phyloP scores from a whole-genome alignment of 1,139 yeast genomes.

The Pichia sp. region DNA sequence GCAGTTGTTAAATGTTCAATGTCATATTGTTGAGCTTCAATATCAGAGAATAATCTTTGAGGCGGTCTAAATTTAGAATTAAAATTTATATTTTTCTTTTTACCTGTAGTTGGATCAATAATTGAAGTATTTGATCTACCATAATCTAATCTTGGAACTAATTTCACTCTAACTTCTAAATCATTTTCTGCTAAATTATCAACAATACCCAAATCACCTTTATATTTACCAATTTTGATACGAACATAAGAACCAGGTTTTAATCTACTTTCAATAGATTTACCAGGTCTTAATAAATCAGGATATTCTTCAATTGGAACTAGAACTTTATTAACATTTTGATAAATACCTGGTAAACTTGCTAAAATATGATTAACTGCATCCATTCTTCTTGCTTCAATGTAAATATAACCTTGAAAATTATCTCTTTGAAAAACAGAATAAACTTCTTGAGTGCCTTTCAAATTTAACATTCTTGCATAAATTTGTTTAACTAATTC shows the following conservation, averaged over 20 bases:
- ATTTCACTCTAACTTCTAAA: constrained; percentile 82
- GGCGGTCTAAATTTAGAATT: constrained; percentile 63
- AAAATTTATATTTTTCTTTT: constrained; percentile 37
- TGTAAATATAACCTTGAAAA: constrained; percentile 83
- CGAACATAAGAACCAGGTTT: constrained; percentile 92
- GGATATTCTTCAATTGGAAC: constrained; percentile 97
- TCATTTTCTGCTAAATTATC: constrained; percentile 94
- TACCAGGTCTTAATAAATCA: constrained; percentile 83
- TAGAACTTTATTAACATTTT: constrained; percentile 50
- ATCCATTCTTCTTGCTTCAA: constrained; percentile 90
- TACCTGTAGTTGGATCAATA: constrained; percentile 46
- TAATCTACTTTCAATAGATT: constrained; percentile 79
- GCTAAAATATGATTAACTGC: constrained; percentile 84
- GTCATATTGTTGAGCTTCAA: constrained; percentile 52
- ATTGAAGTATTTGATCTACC: constrained; percentile 46
- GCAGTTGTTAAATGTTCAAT: constrained; percentile 45
- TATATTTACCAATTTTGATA: constrained; percentile 83
- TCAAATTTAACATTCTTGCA: constrained; percentile 39
- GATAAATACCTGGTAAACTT: constrained; percentile 81
- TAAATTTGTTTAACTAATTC: constrained; percentile 74
- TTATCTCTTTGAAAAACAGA: constrained; percentile 96
- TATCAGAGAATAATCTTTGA: constrained; percentile 77
- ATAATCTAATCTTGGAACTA: constrained; percentile 91
- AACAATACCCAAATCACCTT: constrained; percentile 88
- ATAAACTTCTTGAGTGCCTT: constrained; percentile 73